A percentile compares a stretch with the other conserved stretches of the same genome.
Evolutionary conservation across 164 flowering plant species (phyloP).

Genomic region (Vitis riparia): DNA sequence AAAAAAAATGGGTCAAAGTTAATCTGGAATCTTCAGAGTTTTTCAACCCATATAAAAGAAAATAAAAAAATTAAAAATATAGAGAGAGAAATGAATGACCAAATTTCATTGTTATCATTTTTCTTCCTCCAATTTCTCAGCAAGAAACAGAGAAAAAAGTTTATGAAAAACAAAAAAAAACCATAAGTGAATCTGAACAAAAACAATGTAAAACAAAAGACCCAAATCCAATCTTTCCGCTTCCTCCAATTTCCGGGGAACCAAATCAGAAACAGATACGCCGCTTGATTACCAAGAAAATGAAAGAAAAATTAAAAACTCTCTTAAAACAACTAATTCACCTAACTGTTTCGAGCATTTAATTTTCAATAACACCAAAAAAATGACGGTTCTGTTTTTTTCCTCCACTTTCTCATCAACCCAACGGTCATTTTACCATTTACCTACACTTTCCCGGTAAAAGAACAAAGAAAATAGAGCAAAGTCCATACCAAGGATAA

Average conservation of each 20-base stretch:
- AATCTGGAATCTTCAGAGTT: too few relatives aligned
- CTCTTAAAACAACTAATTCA: neutral
- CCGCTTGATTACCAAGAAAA: neutral
- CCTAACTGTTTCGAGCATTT: neutral
- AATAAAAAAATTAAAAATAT: too few relatives aligned
- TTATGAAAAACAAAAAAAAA: too few relatives aligned
- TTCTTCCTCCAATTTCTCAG: too few relatives aligned
- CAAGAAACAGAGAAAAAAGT: too few relatives aligned
- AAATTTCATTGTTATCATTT: too few relatives aligned
- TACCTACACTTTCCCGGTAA: too few relatives aligned
- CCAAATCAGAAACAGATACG: neutral
- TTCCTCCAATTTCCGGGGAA: neutral
- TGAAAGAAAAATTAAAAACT: neutral
- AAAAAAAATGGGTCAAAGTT: too few relatives aligned
- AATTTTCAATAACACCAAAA: too few relatives aligned
- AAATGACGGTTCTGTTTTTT: neutral
- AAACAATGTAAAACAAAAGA: neutral
- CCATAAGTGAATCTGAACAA: neutral
- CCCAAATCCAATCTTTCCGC: neutral
- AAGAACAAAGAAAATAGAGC: neutral
- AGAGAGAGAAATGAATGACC: too few relatives aligned
- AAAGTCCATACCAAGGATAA: conserved; percentile 60
- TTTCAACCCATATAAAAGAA: too few relatives aligned
- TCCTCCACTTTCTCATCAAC: neutral
- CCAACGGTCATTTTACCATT: neutral